These are phyloP conservation scores for Dipodascopsis uninucleata DNA, from an alignment of 805 yeast species.

Conservation along the genomic window DNA sequence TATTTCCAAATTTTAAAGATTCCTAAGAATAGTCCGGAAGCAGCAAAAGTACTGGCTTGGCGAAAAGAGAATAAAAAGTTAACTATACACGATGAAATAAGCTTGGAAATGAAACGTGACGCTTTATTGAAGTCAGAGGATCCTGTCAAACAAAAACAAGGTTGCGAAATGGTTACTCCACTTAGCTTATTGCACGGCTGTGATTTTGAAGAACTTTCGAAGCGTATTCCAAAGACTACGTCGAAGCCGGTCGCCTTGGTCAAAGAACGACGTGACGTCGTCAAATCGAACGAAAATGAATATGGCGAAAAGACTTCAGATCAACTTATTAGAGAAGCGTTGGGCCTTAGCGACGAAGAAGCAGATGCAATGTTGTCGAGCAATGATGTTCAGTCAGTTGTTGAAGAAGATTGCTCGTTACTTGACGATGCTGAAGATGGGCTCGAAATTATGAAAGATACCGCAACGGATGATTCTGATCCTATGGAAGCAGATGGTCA, in stretches of 20 bases:
- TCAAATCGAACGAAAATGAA: constrained; percentile 36
- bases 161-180: constrained; percentile 62
- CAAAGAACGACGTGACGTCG: constrained; percentile 27
- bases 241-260: too few relatives aligned
- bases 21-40: constrained; percentile 51
- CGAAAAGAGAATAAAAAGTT: constrained; percentile 30
- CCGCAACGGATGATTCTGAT: constrained; percentile 20
- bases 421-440: constrained; percentile 26
- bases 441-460: constrained; percentile 33
- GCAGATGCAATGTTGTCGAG: too few relatives aligned
- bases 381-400: neutral
- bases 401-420: neutral
- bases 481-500: constrained; percentile 35
- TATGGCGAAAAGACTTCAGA: constrained; percentile 31
- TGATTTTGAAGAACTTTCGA: too few relatives aligned
- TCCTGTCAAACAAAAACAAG: constrained; percentile 48
- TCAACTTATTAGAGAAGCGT: constrained; percentile 28
- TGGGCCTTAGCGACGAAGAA: too few relatives aligned
- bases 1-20: constrained; percentile 60
- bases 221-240: too few relatives aligned
- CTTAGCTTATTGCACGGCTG: constrained; percentile 46
- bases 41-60: constrained; percentile 43
- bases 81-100: constrained; percentile 69
- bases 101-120: constrained; percentile 63
- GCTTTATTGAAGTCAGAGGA: constrained; percentile 51